These are phyloP conservation scores for Patellaria atrata DNA, from an alignment of 495 filamentous ascomycete genomes.

Conservation along the genomic window DNA sequence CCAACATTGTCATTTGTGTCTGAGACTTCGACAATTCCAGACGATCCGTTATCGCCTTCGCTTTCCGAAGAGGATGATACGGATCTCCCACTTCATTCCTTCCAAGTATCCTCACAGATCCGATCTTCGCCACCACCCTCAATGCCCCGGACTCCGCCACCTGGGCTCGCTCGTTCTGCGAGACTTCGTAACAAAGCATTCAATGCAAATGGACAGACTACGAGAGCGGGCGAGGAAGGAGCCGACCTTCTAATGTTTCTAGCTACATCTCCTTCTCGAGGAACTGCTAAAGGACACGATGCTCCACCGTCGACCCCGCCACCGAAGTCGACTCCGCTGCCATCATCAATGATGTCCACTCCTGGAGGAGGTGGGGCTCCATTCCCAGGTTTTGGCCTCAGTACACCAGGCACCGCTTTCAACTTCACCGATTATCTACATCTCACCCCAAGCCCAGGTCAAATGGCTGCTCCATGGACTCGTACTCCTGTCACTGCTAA, in stretches of 20 bases:
- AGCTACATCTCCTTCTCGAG: conserved; percentile 68
- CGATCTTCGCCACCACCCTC: conserved; percentile 54
- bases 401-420: conserved; percentile 54
- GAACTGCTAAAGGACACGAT: conserved; percentile 30
- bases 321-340: conserved; percentile 57
- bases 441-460: conserved; percentile 87
- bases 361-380: conserved; percentile 51
- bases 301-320: conserved; percentile 82
- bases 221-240: conserved; percentile 77
- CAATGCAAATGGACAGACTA: conserved; percentile 21
- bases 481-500: conserved; percentile 34
- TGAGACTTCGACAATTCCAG: conserved; percentile 51
- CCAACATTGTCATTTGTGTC: conserved; percentile 58
- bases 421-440: conserved; percentile 97
- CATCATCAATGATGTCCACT: conserved; percentile 82
- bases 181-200: conserved; percentile 21
- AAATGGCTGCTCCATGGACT: conserved; percentile 48
- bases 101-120: conserved; percentile 42
- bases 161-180: conserved; percentile 28
- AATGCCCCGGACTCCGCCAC: conserved; percentile 50
- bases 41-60: conserved; percentile 40
- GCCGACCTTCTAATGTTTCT: conserved; percentile 86
- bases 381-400: conserved; percentile 40
- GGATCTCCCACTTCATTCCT: conserved; percentile 61
- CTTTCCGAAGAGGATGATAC: conserved; percentile 75